Conservation (phyloP, 1,284 basidiomycete genomes). For the Marasmius fiardii region DNA sequence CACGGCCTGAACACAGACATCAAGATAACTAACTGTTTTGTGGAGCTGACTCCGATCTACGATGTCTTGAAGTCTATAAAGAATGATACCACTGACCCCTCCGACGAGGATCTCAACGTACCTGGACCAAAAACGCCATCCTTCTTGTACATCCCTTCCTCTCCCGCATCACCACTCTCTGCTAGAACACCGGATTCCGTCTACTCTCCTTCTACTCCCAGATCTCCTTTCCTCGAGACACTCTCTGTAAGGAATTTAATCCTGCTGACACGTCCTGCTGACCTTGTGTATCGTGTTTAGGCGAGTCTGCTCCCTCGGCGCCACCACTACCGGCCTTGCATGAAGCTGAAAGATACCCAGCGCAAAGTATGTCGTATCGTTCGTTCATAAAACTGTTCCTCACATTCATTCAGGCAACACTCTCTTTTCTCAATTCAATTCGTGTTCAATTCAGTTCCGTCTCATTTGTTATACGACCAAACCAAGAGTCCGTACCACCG, state of each 20-base stretch:
- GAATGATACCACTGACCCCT: not conserved
- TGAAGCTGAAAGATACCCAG: conserved; percentile 32
- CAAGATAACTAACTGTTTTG: conserved; percentile 41
- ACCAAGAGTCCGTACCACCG: conserved; percentile 19
- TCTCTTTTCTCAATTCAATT: conserved; percentile 33
- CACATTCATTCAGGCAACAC: conserved; percentile 28
- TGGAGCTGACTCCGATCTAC: conserved; percentile 44
- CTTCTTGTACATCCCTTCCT: conserved; percentile 1
- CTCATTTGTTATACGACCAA: conserved; percentile 27
- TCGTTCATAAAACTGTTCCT: conserved; percentile 9
- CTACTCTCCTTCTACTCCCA: conserved; percentile 13
- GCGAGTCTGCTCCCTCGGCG: conserved; percentile 34
- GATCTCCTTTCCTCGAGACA: conserved; percentile 30
- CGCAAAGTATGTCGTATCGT: conserved; percentile 27
- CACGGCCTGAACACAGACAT: conserved; percentile 51
- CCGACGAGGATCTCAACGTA: not conserved
- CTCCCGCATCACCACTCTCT: conserved; percentile 5
- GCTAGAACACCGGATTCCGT: conserved; percentile 1
- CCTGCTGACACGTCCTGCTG: not conserved
- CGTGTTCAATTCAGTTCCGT: conserved; percentile 33
- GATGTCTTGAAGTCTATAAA: not conserved
- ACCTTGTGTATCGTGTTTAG: conserved; percentile 18
- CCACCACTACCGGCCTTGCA: conserved; percentile 26
- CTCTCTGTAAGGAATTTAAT: conserved; percentile 39
- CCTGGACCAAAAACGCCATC: not conserved